Base-by-base conservation (phyloP, 345 rosid genomes). In the Luvunga scandens region DNA sequence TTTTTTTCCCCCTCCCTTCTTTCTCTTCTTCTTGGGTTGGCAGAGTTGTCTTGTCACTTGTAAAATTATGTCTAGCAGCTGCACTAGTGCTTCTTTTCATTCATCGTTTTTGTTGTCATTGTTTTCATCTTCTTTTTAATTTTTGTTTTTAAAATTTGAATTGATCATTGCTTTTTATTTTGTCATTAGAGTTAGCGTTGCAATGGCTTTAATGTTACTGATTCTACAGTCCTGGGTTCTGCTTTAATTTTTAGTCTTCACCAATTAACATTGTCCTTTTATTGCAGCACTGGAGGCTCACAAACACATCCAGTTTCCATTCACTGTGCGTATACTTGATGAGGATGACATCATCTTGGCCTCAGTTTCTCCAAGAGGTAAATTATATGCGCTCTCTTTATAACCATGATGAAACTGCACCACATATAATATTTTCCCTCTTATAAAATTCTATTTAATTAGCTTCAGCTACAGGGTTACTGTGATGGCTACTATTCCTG, bases 211-310 rank as follows among this genome's bases (percentile, higher is more conserved):
- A 14, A 10, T 65, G 16, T 50, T 45, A 9, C 72, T 50, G 28
- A 48, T 16, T n/a, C 10, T 57, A 38, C 24, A 25, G 19, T 66
- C 61, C 67, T 56, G 22, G 7, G 42, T 39, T 72, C 72, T 63
- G 38, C 18, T 67, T 28, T 10, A 45, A 60, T 24, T 21, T 53
- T 63, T n/a, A 12, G 31, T 42, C 59, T 61, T 48, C 65, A 65
- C 57, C n/a, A 21, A 63, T 28, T 81, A 75, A 69, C 45, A 64
- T 57, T 69, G 53, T 80, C 75, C 19, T 75, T 45, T 66, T 79
- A 75, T 59, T 87, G 89, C 91, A 95, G 98, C 98, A 59, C 82
- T 83, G 68, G 97, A 93, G 87, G 99, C 97, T 55, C 80, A 21
- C 76, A 81, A 85, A 76, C 77, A 63, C 65, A 86, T 92, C 77